Percentiles rank a stretch among this genome's conserved stretches.
phyloP scores from a whole-genome alignment of 2,329 filamentous ascomycete genomes.

The Fusarium nelsonii region DNA sequence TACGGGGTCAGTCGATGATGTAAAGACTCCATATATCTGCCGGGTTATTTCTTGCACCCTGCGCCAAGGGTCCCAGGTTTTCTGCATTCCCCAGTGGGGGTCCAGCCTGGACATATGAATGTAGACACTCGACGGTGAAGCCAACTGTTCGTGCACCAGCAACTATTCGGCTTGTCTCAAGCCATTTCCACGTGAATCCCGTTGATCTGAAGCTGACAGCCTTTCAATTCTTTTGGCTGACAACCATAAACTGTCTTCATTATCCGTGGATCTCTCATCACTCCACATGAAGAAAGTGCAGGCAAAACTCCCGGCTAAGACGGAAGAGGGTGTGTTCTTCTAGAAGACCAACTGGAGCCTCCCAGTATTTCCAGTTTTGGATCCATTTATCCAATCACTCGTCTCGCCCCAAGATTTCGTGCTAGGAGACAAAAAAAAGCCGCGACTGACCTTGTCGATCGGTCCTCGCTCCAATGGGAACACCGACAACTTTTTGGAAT shows the following conservation, averaged over 20 bases:
- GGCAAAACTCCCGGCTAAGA: constrained; percentile 12
- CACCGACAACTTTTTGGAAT: constrained; percentile 26
- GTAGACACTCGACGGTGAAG: too few relatives aligned
- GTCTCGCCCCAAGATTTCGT: constrained; percentile 22
- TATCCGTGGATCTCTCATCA: background rate
- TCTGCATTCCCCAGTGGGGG: too few relatives aligned
- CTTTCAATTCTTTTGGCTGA: background rate
- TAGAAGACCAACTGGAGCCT: constrained; percentile 42
- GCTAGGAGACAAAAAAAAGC: constrained; percentile 22
- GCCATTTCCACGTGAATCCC: background rate
- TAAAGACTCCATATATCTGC: too few relatives aligned
- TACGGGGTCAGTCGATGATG: too few relatives aligned
- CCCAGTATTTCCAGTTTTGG: constrained; percentile 30
- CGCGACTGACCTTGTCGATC: constrained; percentile 36
- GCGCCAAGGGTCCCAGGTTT: too few relatives aligned
- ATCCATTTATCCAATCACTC: constrained; percentile 26
- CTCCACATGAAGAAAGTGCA: background rate
- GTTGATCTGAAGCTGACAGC: background rate
- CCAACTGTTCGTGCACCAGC: background rate
- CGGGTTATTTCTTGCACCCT: too few relatives aligned
- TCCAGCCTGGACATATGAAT: too few relatives aligned
- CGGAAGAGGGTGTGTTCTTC: constrained; percentile 30
- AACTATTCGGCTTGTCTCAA: background rate
- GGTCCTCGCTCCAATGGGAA: constrained; percentile 31
- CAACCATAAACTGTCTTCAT: background rate